A percentile compares a stretch with the other conserved stretches of the same genome.
Evolutionary conservation across 1,139 yeast species (phyloP).

Genomic region (Yarrowia galli): DNA sequence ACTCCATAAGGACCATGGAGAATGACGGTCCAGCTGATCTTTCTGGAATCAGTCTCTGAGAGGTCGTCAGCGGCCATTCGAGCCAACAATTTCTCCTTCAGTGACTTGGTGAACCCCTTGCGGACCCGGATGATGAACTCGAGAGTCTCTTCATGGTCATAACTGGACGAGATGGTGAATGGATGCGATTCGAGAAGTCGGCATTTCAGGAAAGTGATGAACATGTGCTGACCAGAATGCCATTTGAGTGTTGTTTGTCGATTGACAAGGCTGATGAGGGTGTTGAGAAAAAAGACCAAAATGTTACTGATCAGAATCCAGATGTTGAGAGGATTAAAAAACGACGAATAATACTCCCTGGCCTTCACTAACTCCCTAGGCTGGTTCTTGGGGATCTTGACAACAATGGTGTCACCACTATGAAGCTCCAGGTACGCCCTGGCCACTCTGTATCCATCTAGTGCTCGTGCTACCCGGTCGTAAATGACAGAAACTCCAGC

Average conservation of each 20-base stretch:
- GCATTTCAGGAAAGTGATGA: constrained; percentile 40
- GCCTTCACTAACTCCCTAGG: background rate
- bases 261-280: background rate
- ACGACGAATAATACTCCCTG: background rate
- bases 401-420: constrained; percentile 45
- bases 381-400: constrained; percentile 43
- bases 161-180: constrained; percentile 46
- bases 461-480: constrained; percentile 44
- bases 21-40: constrained; percentile 43
- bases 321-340: constrained; percentile 2
- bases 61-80: background rate
- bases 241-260: constrained; percentile 43
- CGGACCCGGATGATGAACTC: constrained; percentile 46
- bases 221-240: constrained; percentile 47
- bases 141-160: constrained; percentile 42
- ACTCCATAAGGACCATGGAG: constrained; percentile 48
- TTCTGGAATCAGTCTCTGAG: background rate
- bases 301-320: background rate
- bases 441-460: constrained; percentile 44
- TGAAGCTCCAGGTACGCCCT: constrained; percentile 42
- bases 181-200: constrained; percentile 43
- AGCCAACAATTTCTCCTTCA: constrained; percentile 25
- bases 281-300: background rate
- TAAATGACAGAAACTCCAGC: constrained; percentile 45
- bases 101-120: constrained; percentile 45